Evolutionary conservation across 1,139 yeast genomes (phyloP).

Genomic region (Magnusiomyces tetraspermus): DNA sequence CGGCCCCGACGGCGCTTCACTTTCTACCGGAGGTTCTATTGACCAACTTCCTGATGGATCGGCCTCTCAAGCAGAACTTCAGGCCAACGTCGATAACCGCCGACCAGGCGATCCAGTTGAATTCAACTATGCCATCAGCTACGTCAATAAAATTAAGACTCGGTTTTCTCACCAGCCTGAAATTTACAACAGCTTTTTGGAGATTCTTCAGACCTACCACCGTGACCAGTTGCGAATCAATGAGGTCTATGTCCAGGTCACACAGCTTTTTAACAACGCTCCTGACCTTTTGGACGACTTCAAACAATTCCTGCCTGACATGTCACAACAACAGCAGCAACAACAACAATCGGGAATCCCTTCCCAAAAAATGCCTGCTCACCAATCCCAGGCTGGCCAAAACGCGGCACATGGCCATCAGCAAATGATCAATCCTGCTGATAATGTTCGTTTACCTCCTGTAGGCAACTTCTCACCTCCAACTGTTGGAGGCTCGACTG

Average conservation of each 20-base stretch:
- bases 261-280: slow-evolving; percentile 78
- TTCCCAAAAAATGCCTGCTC: no score
- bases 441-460: slow-evolving; percentile 64
- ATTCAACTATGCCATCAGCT: slow-evolving; percentile 92
- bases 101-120: slow-evolving; percentile 73
- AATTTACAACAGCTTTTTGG: slow-evolving; percentile 87
- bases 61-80: slow-evolving; percentile 30
- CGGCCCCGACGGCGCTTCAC: no score
- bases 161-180: slow-evolving; percentile 93
- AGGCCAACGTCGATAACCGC: slow-evolving; percentile 18
- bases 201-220: slow-evolving; percentile 91
- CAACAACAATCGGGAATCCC: slow-evolving; percentile 12
- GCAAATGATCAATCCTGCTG: slow-evolving; percentile 15
- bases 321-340: slow-evolving; percentile 34
- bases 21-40: slow-evolving; percentile 26
- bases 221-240: slow-evolving; percentile 91
- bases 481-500: no score
- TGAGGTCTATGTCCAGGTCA: slow-evolving; percentile 90
- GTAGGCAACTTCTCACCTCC: slow-evolving; percentile 94
- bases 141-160: slow-evolving; percentile 91
- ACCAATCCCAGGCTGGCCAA: slow-evolving; percentile 1
- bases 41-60: slow-evolving; percentile 37
- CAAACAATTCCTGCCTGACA: slow-evolving; percentile 89
- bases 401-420: slow-evolving; percentile 3
- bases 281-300: slow-evolving; percentile 93